Conservation (phyloP, 441 rosid genomes). For the Populus hybrid region DNA sequence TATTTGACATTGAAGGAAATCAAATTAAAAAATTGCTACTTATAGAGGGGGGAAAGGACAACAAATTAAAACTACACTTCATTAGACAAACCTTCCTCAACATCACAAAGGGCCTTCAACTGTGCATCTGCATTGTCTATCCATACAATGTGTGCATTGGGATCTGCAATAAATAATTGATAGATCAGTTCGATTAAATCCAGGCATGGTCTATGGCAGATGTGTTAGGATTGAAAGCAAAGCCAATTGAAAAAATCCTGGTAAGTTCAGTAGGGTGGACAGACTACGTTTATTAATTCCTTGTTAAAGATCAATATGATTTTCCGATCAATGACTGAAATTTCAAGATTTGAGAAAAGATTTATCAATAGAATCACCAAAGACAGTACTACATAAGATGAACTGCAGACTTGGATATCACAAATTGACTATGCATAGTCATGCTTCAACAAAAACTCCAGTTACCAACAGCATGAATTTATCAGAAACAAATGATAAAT, state of each 20-base stretch:
- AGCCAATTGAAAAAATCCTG: not conserved
- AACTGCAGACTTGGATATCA: too few species aligned
- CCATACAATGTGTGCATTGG: slow-evolving; percentile 83
- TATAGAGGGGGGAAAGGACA: not conserved
- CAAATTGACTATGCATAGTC: too few species aligned
- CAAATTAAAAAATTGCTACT: not conserved
- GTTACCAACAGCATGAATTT: not conserved
- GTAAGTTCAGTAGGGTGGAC: not conserved
- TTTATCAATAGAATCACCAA: not conserved
- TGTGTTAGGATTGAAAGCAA: not conserved
- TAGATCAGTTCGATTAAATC: slow-evolving; percentile 2
- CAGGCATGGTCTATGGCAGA: not conserved
- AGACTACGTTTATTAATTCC: not conserved
- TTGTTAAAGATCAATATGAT: not conserved
- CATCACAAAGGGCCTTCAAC: slow-evolving; percentile 69
- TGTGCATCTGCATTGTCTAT: slow-evolving; percentile 64
- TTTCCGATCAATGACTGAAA: not conserved
- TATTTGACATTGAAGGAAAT: not conserved
- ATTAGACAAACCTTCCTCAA: slow-evolving; percentile 62
- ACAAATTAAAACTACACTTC: not conserved
- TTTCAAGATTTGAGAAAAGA: not conserved
- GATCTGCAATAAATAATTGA: slow-evolving; percentile 49
- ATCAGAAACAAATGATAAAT: not conserved
- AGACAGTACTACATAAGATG: too few species aligned
- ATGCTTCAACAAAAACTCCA: too few species aligned